Evolutionary conservation across 2,329 filamentous ascomycete species (phyloP), one percentile per base, ranked within the genome.

Genomic region (Alternaria burnsii): DNA sequence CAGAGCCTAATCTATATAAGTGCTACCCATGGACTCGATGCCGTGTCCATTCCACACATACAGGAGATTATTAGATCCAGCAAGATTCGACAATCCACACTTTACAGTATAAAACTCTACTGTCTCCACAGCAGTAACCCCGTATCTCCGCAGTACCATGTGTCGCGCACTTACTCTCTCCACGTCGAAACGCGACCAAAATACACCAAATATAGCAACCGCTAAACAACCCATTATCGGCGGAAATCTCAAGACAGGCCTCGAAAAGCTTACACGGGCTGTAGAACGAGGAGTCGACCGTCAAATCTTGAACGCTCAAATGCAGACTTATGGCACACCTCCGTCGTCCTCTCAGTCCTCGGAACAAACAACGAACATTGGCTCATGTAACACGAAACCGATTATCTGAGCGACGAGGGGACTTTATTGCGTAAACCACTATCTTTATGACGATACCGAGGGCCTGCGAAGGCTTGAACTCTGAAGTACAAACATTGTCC

Each of bases 251-350:
- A 59, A 12, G 12, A 66, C 52, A 36, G 58, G 61, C n/a, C 44
- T 68, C 12, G 59, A 66, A 20, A 47, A 42, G 0, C 41, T 68
- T 1, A 55, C 53, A 4, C 54, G 28, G n/a, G 26, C 48, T 7
- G 24, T 68, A 20, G 65, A 66, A 50, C 56, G 53, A n/a, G 57
- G 47, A 11, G 41, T 68, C 47, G 65, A 68, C 47, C 47, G 51
- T 44, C 63, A 68, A 20, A 56, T 68, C n/a, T 22, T 66, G 9
- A 43, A 24, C 40, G 63, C 61, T n/a, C 63, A 68, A 44, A 52
- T 60, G 18, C 59, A 58, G 38, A 54, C 61, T 14, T 61, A 59
- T 42, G 63, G 58, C 22, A 41, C 42, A 24, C 48, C 56, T 16
- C 51, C 48, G 0, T 43, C 48, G 0, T 43, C 26, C 2, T 12